Conservation (phyloP, 345 rosid genomes). For the Hibiscus tridactylites region DNA sequence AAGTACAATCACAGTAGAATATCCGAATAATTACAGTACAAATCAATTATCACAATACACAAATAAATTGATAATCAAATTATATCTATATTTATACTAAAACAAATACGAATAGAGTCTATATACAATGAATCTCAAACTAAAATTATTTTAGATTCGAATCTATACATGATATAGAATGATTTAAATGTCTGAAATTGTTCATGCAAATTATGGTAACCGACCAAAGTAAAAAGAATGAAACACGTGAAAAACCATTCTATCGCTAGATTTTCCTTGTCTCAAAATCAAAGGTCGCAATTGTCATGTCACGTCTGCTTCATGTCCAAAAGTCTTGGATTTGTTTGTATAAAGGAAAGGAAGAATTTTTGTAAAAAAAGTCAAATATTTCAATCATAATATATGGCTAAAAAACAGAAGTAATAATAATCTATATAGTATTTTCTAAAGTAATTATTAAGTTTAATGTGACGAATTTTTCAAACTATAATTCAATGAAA, state of each 20-base stretch:
- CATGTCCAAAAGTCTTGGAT: neutral
- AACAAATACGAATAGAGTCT: too few relatives aligned
- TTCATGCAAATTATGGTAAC: neutral
- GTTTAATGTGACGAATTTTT: too few relatives aligned
- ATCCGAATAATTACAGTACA: too few relatives aligned
- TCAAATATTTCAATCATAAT: neutral
- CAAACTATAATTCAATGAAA: too few relatives aligned
- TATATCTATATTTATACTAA: too few relatives aligned
- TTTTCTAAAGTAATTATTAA: too few relatives aligned
- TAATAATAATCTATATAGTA: neutral
- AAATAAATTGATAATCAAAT: too few relatives aligned
- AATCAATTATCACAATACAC: neutral
- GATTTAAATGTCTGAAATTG: too few relatives aligned
- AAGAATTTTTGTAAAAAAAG: neutral
- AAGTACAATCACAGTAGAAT: too few relatives aligned
- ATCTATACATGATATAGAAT: too few relatives aligned
- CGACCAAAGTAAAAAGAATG: neutral
- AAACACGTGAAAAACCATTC: constrained; percentile 1
- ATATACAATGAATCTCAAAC: too few relatives aligned
- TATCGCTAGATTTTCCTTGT: neutral
- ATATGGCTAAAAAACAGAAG: neutral
- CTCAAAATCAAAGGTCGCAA: neutral
- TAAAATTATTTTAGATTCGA: too few relatives aligned
- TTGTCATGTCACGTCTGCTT: neutral
- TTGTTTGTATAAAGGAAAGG: neutral